Evolutionary conservation across 179 eudicot genomes (phyloP).

Genomic region (Silene noctiflora): DNA sequence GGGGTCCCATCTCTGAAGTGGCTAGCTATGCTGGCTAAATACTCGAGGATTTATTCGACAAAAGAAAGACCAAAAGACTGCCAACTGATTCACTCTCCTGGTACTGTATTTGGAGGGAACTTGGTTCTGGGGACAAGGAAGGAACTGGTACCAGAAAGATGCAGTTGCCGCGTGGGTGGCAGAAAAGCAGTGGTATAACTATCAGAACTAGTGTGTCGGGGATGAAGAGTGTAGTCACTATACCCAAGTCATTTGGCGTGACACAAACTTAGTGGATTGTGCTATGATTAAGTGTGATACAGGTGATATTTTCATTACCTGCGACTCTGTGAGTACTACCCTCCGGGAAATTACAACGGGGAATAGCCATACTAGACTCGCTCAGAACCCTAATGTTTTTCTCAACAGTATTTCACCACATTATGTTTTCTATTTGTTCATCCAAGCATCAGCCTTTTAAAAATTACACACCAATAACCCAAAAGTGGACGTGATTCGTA

Average conservation of each 20-base stretch:
- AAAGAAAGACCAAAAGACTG: conserved; percentile 24
- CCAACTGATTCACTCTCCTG: conserved; percentile 24
- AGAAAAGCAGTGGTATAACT: conserved; percentile 35
- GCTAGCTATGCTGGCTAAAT: conserved; percentile 25
- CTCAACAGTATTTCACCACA: not conserved
- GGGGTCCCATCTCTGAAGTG: conserved; percentile 27
- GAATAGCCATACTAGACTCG: conserved; percentile 27
- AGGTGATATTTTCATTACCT: conserved; percentile 26
- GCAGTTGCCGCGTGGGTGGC: conserved; percentile 34
- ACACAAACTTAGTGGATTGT: conserved; percentile 26
- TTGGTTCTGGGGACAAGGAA: conserved; percentile 29
- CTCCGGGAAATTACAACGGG: conserved; percentile 30
- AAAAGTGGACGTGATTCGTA: too few relatives aligned
- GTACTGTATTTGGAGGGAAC: conserved; percentile 25
- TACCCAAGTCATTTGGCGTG: conserved; percentile 26
- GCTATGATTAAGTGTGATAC: conserved; percentile 30
- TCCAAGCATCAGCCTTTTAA: not conserved
- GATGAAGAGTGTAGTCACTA: conserved; percentile 27
- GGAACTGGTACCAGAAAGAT: conserved; percentile 25
- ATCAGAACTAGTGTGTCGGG: conserved; percentile 10
- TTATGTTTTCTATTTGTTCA: not conserved
- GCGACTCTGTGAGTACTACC: conserved; percentile 38
- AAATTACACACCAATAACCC: too few relatives aligned
- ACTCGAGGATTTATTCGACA: conserved; percentile 30
- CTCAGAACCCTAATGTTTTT: not conserved